A percentile compares a stretch with the other conserved stretches of the same genome.
Evolutionary conservation across 371 early-diverging fungal genomes (phyloP).

Genomic region (Rhizopus sp.): DNA sequence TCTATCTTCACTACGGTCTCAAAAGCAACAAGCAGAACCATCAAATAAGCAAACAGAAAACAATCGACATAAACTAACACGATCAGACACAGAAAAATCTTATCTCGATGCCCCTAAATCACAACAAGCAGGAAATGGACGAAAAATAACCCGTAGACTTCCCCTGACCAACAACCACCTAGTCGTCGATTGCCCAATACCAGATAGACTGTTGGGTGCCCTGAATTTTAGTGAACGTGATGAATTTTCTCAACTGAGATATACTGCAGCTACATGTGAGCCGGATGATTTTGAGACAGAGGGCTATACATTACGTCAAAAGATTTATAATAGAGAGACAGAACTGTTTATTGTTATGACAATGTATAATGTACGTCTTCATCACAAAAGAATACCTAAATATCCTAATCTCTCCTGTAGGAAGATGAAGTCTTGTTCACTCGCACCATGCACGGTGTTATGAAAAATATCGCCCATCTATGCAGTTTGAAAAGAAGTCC

Average conservation of each 20-base stretch:
- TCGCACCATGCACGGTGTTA: conserved; percentile 74
- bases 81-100: conserved; percentile 17
- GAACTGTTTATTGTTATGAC: conserved; percentile 89
- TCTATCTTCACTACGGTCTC: conserved; percentile 17
- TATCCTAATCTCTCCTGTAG: conserved; percentile 21
- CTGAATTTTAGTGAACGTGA: conserved; percentile 34
- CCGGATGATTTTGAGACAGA: conserved; percentile 75
- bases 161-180: conserved; percentile 70
- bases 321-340: conserved; percentile 72
- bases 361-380: conserved; percentile 31
- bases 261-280: conserved; percentile 79
- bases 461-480: conserved; percentile 80
- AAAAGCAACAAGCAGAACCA: conserved; percentile 3
- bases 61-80: conserved; percentile 14
- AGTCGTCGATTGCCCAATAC: conserved; percentile 71
- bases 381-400: background rate
- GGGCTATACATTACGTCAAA: conserved; percentile 78
- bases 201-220: conserved; percentile 48
- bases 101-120: conserved; percentile 23
- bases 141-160: conserved; percentile 37
- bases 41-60: conserved; percentile 8
- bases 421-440: conserved; percentile 69
- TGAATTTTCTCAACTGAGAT: conserved; percentile 75
- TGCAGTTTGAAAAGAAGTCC: conserved; percentile 60
- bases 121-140: background rate